phyloP scores from a whole-genome alignment of 2,329 filamentous ascomycete species.

The Colletotrichum incanum region DNA sequence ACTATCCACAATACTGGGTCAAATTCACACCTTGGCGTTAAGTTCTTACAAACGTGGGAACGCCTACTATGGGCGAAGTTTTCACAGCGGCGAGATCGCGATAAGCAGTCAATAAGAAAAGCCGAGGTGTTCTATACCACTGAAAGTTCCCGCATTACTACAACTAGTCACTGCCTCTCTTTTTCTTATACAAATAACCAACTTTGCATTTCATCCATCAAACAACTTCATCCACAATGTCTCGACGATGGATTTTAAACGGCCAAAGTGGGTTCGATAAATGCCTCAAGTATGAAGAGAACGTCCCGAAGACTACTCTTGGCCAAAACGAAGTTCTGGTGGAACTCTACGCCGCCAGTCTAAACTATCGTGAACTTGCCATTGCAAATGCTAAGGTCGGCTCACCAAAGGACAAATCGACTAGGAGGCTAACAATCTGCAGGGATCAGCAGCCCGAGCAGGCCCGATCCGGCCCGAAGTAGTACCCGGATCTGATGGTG shows the following conservation, averaged over 20 bases:
- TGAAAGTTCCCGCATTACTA: background rate
- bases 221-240: constrained; percentile 43
- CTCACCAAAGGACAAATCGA: too few relatives aligned
- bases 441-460: constrained; percentile 41
- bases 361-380: constrained; percentile 66
- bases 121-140: too few relatives aligned
- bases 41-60: background rate
- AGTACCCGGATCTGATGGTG: constrained; percentile 57
- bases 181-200: accelerated
- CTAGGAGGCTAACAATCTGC: constrained; percentile 33
- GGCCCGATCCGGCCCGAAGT: constrained; percentile 48
- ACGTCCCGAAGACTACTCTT: constrained; percentile 52
- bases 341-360: constrained; percentile 65
- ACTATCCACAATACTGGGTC: background rate
- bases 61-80: background rate
- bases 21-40: too few relatives aligned
- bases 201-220: background rate
- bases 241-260: constrained; percentile 52
- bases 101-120: too few relatives aligned
- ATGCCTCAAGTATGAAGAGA: constrained; percentile 52
- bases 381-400: constrained; percentile 54
- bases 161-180: background rate
- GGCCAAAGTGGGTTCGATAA: constrained; percentile 54
- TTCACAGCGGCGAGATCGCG: background rate
- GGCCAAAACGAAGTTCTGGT: constrained; percentile 74